Base-by-base conservation (phyloP, 75 land plant genomes). In the Adiantum capillusveneris region DNA sequence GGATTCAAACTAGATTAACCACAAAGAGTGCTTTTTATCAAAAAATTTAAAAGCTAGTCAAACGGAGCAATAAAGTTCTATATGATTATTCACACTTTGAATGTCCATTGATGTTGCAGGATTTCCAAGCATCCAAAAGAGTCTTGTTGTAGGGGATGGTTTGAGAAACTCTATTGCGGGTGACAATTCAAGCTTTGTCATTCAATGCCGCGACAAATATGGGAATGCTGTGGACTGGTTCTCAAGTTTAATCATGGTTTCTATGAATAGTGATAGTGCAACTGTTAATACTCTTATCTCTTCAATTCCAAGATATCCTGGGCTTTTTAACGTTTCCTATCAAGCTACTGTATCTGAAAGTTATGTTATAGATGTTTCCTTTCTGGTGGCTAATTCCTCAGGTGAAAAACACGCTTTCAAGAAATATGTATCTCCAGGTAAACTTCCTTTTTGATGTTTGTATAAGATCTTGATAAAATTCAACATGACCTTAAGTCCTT, bases 151-250 rank as follows among this genome's bases (percentile, higher is more conserved):
- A 14, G 51, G 51, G 20, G 20, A 19, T 19, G 51, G 51, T 20
- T 48, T 48, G 18, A 20, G 20, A 20, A 48, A 48, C 20, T 48
- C 51, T 18, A 48, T 20, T 5, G 51, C 51, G 13, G 51, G 51
- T 16, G 51, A 48, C 20, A 13, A 16, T 19, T 48, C 51, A 11
- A 48, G 51, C 6, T 48, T 48, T 18, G 13, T 48, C 6, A 48
- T 48, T 48, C 51, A 48, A 48, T 48, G 51, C 51, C 51, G 51
- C 20, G 51, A 48, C 51, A 48, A 19, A 19, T 19, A 48, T 48
- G 51, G 51, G 18, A 48, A 48, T 48, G 51, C 51, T 16, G 51
- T 48, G 18, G 51, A 12, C 5, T 5, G 6, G 5, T 48, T 48
- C 20, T 6, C 20, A 5, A 48, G 18, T 18, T 48, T 19, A 11